Conservation (phyloP, 768 basidiomycete species). For the Dentipellis fragilis region DNA sequence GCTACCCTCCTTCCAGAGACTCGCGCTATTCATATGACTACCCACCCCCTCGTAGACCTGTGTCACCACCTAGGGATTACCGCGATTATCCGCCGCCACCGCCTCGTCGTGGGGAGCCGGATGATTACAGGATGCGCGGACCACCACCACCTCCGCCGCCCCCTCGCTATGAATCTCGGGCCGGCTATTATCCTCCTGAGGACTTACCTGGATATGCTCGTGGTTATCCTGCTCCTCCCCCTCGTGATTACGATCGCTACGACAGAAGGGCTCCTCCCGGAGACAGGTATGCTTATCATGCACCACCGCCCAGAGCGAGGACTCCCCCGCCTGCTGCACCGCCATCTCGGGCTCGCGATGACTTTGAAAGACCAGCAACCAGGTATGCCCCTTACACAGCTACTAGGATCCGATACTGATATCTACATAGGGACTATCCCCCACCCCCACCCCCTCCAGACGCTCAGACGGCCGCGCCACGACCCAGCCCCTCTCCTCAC, state of each 20-base stretch:
- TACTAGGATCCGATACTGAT: background rate
- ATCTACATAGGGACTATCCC: background rate
- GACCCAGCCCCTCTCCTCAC: background rate
- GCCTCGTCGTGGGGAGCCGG: constrained; percentile 48
- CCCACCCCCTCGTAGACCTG: constrained; percentile 41
- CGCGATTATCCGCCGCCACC: constrained; percentile 50
- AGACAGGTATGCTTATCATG: constrained; percentile 33
- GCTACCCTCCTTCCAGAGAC: constrained; percentile 35
- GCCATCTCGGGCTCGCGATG: constrained; percentile 21
- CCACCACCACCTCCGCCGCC: constrained; percentile 37
- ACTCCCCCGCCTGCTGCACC: constrained; percentile 10
- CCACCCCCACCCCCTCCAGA: background rate
- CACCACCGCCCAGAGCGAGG: constrained; percentile 31
- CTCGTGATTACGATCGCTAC: constrained; percentile 42
- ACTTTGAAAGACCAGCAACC: constrained; percentile 15
- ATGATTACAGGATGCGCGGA: constrained; percentile 58
- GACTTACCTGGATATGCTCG: constrained; percentile 43
- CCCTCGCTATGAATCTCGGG: constrained; percentile 46
- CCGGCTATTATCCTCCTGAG: constrained; percentile 29
- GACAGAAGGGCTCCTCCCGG: constrained; percentile 42
- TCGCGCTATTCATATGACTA: constrained; percentile 50
- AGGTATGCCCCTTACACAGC: constrained; percentile 1
- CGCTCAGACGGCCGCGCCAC: background rate
- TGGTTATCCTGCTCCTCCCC: constrained; percentile 39
- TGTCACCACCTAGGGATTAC: constrained; percentile 55